Conservation (phyloP, 257 asterid genomes). For the Lycium barbarum region DNA sequence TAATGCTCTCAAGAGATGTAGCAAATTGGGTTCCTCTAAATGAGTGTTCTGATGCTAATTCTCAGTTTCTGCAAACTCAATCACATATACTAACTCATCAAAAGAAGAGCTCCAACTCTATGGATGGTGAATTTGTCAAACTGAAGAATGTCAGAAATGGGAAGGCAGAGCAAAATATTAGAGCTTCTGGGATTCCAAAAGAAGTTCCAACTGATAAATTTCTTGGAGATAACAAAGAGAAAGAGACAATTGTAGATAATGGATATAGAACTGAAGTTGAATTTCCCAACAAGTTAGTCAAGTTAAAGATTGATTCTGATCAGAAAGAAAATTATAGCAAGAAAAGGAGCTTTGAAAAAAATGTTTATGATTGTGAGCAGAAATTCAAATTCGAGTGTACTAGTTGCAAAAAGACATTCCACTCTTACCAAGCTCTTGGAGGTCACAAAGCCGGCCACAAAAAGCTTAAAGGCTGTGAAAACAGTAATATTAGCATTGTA, state of each 20-base stretch:
- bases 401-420: slow-evolving; percentile 55
- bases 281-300: not conserved
- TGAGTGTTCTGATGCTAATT: not conserved
- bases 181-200: slow-evolving; percentile 34
- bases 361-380: slow-evolving; percentile 23
- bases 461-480: slow-evolving; percentile 67
- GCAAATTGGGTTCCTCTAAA: slow-evolving; percentile 42
- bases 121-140: slow-evolving; percentile 35
- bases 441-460: slow-evolving; percentile 91
- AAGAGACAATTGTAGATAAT: not conserved
- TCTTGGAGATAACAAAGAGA: slow-evolving; percentile 19
- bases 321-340: slow-evolving; percentile 44
- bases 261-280: slow-evolving; percentile 35
- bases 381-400: slow-evolving; percentile 62
- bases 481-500: slow-evolving; percentile 46
- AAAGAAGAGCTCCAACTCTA: too few relatives aligned
- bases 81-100: too few relatives aligned
- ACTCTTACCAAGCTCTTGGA: slow-evolving; percentile 87
- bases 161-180: not conserved
- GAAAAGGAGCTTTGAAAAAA: slow-evolving; percentile 43
- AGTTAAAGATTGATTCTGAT: slow-evolving; percentile 34
- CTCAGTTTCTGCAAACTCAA: not conserved
- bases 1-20: slow-evolving; percentile 68
- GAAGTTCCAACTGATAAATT: too few relatives aligned
- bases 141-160: slow-evolving; percentile 28